Evolutionary conservation across 352 stramenopile genomes (phyloP).

Genomic region (Globisporangium solare): DNA sequence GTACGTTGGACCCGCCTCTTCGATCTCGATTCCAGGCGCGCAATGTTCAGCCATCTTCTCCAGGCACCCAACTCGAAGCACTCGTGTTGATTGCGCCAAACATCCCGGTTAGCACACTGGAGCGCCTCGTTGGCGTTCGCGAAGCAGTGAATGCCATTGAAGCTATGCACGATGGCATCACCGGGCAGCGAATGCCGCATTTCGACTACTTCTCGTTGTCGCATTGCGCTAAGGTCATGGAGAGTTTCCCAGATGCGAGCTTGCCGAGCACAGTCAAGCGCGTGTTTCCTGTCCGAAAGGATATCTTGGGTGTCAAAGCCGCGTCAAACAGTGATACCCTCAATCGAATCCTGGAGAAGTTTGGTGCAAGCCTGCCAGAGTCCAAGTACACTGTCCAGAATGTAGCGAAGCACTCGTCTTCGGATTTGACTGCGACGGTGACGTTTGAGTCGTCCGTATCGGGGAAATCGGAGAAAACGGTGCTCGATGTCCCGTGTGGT

Average conservation of each 20-base stretch:
- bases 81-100: slow-evolving; percentile 40
- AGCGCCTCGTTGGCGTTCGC: slow-evolving; percentile 64
- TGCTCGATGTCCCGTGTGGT: slow-evolving; percentile 40
- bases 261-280: slow-evolving; percentile 33
- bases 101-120: slow-evolving; percentile 45
- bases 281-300: slow-evolving; percentile 51
- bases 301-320: slow-evolving; percentile 36
- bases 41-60: slow-evolving; percentile 56
- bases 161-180: slow-evolving; percentile 35
- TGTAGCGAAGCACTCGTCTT: slow-evolving; percentile 24
- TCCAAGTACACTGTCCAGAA: slow-evolving; percentile 31
- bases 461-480: slow-evolving; percentile 8
- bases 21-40: slow-evolving; percentile 84
- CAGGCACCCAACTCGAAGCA: slow-evolving; percentile 56
- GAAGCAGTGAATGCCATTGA: slow-evolving; percentile 75
- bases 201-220: slow-evolving; percentile 61
- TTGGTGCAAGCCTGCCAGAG: slow-evolving; percentile 20
- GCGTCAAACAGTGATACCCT: slow-evolving; percentile 46
- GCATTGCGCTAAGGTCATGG: slow-evolving; percentile 51
- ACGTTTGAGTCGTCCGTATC: slow-evolving; percentile 13
- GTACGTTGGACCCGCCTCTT: slow-evolving; percentile 82
- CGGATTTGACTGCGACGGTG: slow-evolving; percentile 18
- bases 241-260: slow-evolving; percentile 41
- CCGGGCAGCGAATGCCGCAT: slow-evolving; percentile 58
- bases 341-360: slow-evolving; percentile 51